A percentile compares a stretch with the other conserved stretches of the same genome.
Evolutionary conservation across 441 rosid genomes (phyloP).

Genomic region (Croton laevigatus): DNA sequence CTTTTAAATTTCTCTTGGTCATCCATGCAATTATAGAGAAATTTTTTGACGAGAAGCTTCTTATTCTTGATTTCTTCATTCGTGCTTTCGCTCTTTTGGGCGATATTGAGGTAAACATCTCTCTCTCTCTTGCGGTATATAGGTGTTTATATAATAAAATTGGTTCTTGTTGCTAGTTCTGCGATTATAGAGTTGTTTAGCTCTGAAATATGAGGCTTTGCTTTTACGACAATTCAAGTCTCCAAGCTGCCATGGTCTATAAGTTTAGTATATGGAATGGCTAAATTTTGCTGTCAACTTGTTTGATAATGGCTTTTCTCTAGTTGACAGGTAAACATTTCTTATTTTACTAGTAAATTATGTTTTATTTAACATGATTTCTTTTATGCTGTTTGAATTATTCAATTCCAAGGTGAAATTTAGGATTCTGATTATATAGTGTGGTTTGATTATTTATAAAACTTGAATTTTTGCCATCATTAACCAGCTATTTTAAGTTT

Average conservation of each 20-base stretch:
- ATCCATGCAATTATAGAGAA: constrained; percentile 40
- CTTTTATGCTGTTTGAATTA: no score
- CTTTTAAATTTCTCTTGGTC: constrained; percentile 38
- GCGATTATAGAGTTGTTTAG: constrained; percentile 55
- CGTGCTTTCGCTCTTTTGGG: constrained; percentile 68
- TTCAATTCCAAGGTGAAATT: background rate
- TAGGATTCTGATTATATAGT: no score
- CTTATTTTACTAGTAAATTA: no score
- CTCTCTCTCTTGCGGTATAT: no score
- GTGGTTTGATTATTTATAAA: no score
- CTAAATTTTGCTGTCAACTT: constrained; percentile 50
- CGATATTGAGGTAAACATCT: constrained; percentile 49
- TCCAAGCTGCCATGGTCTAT: constrained; percentile 36
- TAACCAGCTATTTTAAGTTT: no score
- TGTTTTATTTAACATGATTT: background rate
- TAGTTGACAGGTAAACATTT: constrained; percentile 44
- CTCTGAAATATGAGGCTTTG: constrained; percentile 71
- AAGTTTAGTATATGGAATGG: constrained; percentile 64
- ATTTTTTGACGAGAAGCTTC: constrained; percentile 50
- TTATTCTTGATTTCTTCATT: constrained; percentile 63
- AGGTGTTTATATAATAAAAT: background rate
- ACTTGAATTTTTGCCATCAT: no score
- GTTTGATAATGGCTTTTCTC: constrained; percentile 47
- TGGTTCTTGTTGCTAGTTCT: background rate
- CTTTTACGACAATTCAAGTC: constrained; percentile 52